Base-by-base conservation (phyloP, 371 early-diverging fungal genomes). In the Ordospora pajunii region DNA sequence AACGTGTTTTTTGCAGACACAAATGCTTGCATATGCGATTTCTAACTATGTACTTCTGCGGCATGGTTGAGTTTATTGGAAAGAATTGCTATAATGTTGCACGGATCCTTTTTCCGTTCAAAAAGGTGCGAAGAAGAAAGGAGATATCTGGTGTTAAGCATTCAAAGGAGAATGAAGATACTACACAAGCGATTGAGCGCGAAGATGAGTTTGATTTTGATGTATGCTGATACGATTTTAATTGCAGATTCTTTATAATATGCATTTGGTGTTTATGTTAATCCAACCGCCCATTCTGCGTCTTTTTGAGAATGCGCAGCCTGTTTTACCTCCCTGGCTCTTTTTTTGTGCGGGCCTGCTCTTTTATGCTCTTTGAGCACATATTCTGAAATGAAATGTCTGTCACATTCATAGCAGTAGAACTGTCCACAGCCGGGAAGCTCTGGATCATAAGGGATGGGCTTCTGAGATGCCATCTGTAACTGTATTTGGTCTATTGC, bases 331-430 rank as follows among this genome's bases (percentile, higher is more conserved):
- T 69, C 70, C 44, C 42, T 66, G 19, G 46, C 32, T 49, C 76
- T 42, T 67, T 49, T 67, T 49, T 62, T 67, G 46, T 75, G 75
- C 2, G 37, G 17, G 42, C 62, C 58, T n/a, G 75, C 48, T 48
- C 49, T 75, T 14, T 43, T 52, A 49, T 75, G 75, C 21, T 22
- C 32, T 0, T 14, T 37, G 2, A 75, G 63, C 9, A 66, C 63
- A 27, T 75, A 49, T 49, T 75, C 69, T 9, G 54, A 48, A 32
- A 67, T 69, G 48, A 75, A 75, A 50, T 67, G 68, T 62, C 75
- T 67, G 40, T 75, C 75, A 68, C 75, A 75, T 54, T 75, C 75
- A 5, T 27, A 50, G 25, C 75, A 75, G 49, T 75, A 68, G 62
- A 68, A 75, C 17, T 68, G 63, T 6, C 75, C 69, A 19, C 48